phyloP scores from a whole-genome alignment of 1,139 yeast species.

The Sugiyamaella grinbergsii region DNA sequence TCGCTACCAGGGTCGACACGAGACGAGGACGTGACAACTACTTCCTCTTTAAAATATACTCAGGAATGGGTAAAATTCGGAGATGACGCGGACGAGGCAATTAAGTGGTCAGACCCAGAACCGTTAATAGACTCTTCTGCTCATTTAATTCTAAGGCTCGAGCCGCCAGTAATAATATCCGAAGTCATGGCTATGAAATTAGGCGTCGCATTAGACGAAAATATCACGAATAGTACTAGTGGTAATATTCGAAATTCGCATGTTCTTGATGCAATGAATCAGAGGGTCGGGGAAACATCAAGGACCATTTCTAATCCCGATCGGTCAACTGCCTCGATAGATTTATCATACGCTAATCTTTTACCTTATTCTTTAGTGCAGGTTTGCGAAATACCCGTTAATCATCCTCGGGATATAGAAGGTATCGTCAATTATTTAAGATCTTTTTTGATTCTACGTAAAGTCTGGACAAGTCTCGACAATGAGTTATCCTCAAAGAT shows the following conservation, averaged over 20 bases:
- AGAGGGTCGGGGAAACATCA: slow-evolving; percentile 9
- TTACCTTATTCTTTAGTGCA: slow-evolving; percentile 38
- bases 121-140: slow-evolving; percentile 36
- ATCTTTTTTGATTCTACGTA: slow-evolving; percentile 22
- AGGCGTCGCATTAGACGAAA: slow-evolving; percentile 34
- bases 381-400: slow-evolving; percentile 39
- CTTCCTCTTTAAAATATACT: slow-evolving; percentile 31
- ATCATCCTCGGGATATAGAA: slow-evolving; percentile 38
- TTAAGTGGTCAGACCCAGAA: slow-evolving; percentile 34
- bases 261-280: neutral
- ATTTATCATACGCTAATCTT: slow-evolving; percentile 35
- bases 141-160: slow-evolving; percentile 38
- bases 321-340: slow-evolving; percentile 11
- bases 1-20: neutral
- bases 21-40: neutral
- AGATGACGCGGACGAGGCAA: slow-evolving; percentile 24
- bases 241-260: slow-evolving; percentile 1
- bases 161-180: slow-evolving; percentile 40
- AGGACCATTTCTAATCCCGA: slow-evolving; percentile 19
- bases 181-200: slow-evolving; percentile 31
- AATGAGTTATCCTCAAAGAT: slow-evolving; percentile 3
- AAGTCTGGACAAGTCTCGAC: slow-evolving; percentile 27
- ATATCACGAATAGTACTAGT: neutral
- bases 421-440: slow-evolving; percentile 29
- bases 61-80: slow-evolving; percentile 36